Evolutionary conservation across 169 alveolate species (phyloP).

Genomic region (Eimeria zaria): DNA sequence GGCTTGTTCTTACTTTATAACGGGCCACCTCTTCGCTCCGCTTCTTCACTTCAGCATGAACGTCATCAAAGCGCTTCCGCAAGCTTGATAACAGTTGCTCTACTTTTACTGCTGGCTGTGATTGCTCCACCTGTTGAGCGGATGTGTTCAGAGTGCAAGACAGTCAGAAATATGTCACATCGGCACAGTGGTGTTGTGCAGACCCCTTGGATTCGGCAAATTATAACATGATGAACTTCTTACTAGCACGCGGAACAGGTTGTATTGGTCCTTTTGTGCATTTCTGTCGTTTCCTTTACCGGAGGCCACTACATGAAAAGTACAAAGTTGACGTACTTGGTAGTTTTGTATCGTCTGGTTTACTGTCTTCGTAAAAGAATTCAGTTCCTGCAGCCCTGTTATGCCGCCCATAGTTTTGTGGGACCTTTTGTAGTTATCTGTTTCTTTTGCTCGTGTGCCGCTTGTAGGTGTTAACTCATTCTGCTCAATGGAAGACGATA

Average conservation of each 20-base stretch:
- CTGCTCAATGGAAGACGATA: not conserved
- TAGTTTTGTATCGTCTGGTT: conserved; percentile 51
- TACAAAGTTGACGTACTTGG: not conserved
- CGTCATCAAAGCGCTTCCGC: conserved; percentile 84
- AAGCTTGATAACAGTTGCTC: conserved; percentile 75
- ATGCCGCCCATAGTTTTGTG: not conserved
- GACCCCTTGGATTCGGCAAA: not conserved
- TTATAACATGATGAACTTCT: too few species aligned
- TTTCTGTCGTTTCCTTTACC: too few species aligned
- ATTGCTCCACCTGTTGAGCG: conserved; percentile 72
- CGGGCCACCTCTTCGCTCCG: conserved; percentile 76
- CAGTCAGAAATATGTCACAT: not conserved
- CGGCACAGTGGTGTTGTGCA: not conserved
- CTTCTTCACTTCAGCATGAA: conserved; percentile 75
- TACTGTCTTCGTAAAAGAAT: conserved; percentile 39
- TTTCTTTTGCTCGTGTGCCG: not conserved
- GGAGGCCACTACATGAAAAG: not conserved
- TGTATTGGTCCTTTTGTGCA: not conserved
- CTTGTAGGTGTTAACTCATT: not conserved
- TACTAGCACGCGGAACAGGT: not conserved
- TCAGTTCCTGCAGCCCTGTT: conserved; percentile 25
- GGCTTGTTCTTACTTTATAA: conserved; percentile 4
- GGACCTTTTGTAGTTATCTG: not conserved
- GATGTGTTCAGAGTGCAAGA: not conserved
- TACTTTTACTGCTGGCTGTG: conserved; percentile 44